These are phyloP conservation scores for Kwoniella newhampshirensis DNA, from an alignment of 768 basidiomycete genomes.

Conservation along the genomic window DNA sequence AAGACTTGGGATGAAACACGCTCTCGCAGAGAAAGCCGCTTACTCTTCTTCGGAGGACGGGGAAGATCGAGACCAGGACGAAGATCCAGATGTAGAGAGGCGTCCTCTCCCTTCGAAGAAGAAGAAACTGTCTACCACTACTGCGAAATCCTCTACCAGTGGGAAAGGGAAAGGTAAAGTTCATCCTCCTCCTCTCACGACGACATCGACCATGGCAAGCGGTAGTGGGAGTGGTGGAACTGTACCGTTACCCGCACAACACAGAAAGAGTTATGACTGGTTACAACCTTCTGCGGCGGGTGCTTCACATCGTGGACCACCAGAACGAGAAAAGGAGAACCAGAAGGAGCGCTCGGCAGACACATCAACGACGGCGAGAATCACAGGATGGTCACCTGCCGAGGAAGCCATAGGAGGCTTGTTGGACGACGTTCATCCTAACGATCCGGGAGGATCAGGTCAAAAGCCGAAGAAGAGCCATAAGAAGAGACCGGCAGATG, in stretches of 20 bases:
- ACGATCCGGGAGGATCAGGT: background rate
- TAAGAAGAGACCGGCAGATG: conserved; percentile 31
- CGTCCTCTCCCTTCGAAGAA: conserved; percentile 10
- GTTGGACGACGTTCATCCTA: conserved; percentile 5
- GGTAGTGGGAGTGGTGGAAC: background rate
- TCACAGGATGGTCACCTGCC: conserved; percentile 27
- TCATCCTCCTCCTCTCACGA: background rate
- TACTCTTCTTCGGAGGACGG: conserved; percentile 32
- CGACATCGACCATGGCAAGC: background rate
- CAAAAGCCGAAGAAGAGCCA: conserved; percentile 30
- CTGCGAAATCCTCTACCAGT: background rate
- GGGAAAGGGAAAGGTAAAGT: conserved; percentile 5
- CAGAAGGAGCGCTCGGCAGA: background rate
- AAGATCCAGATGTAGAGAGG: background rate
- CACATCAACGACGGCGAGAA: background rate
- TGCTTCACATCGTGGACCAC: conserved; percentile 43
- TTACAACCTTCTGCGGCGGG: conserved; percentile 31
- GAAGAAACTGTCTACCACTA: conserved; percentile 9
- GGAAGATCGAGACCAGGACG: conserved; percentile 2
- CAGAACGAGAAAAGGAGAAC: conserved; percentile 20
- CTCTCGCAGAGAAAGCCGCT: conserved; percentile 22
- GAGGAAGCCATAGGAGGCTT: conserved; percentile 25
- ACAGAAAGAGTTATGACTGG: conserved; percentile 45
- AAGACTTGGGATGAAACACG: conserved; percentile 31
- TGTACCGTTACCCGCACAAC: conserved; percentile 12